A percentile compares a stretch with the other conserved stretches of the same genome.
Conservation (phyloP, 2,329 filamentous ascomycete genomes). For the Teratosphaeria viscida region DNA sequence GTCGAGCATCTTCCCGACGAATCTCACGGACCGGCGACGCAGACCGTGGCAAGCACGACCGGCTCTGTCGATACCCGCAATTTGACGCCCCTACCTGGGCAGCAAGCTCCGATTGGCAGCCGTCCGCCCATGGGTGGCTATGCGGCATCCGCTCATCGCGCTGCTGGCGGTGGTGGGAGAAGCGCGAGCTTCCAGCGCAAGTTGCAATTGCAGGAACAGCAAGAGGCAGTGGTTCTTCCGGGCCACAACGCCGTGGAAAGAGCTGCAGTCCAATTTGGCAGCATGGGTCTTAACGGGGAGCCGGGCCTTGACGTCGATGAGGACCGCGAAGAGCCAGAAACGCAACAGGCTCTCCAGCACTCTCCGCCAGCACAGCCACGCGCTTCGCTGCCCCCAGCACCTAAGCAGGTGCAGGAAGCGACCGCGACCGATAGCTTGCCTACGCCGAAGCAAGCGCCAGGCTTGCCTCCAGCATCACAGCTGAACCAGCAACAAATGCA, state of each 20-base stretch:
- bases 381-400: conserved; percentile 71
- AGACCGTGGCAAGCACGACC: conserved; percentile 80
- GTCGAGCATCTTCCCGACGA: conserved; percentile 81
- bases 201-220: conserved; percentile 80
- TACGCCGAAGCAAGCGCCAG: conserved; percentile 50
- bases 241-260: conserved; percentile 91
- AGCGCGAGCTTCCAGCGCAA: conserved; percentile 74
- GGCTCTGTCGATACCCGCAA: conserved; percentile 72
- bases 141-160: conserved; percentile 73
- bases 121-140: conserved; percentile 61
- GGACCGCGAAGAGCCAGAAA: conserved; percentile 90
- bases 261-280: conserved; percentile 89
- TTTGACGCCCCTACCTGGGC: conserved; percentile 50
- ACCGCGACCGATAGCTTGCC: conserved; percentile 31
- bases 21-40: conserved; percentile 65
- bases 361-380: conserved; percentile 79
- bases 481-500: conserved; percentile 34
- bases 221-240: conserved; percentile 97
- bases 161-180: conserved; percentile 52
- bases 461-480: conserved; percentile 45
- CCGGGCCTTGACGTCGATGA: conserved; percentile 73
- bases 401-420: conserved; percentile 35
- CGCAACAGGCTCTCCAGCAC: conserved; percentile 85
- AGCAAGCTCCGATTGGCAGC: conserved; percentile 49
- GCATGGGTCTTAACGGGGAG: conserved; percentile 79